Evolutionary conservation across 1,284 basidiomycete species (phyloP).

Genomic region (Ganoderma lingzhi): DNA sequence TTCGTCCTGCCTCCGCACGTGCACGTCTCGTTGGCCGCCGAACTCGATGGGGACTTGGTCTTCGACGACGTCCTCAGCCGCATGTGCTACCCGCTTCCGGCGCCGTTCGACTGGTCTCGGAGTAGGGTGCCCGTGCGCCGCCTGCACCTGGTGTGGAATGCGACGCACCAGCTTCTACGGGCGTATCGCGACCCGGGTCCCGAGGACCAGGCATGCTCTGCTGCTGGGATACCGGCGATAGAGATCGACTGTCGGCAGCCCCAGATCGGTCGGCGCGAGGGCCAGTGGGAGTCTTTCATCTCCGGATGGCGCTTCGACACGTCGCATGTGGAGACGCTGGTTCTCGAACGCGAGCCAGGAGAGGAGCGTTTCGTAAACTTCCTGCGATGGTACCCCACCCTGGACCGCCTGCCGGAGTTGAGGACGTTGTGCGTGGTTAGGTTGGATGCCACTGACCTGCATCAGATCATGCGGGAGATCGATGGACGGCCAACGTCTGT

Average conservation of each 20-base stretch:
- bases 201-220: background rate
- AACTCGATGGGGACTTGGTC: background rate
- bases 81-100: too few species aligned
- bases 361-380: too few species aligned
- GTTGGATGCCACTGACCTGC: background rate
- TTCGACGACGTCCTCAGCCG: background rate
- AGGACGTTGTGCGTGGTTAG: too few species aligned
- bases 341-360: too few species aligned
- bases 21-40: background rate
- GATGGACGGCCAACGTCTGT: background rate
- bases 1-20: background rate
- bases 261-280: too few species aligned
- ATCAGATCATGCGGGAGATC: background rate
- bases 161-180: background rate
- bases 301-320: background rate
- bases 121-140: too few species aligned
- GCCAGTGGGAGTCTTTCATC: background rate
- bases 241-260: background rate
- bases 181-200: background rate
- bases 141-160: background rate
- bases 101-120: too few species aligned
- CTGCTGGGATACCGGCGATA: background rate
- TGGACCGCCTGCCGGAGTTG: too few species aligned
- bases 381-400: too few species aligned
- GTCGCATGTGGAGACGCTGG: too few species aligned